A percentile compares a stretch with the other conserved stretches of the same genome.
Conservation (phyloP, 306 rosid genomes). For the Trifolium subterraneum region DNA sequence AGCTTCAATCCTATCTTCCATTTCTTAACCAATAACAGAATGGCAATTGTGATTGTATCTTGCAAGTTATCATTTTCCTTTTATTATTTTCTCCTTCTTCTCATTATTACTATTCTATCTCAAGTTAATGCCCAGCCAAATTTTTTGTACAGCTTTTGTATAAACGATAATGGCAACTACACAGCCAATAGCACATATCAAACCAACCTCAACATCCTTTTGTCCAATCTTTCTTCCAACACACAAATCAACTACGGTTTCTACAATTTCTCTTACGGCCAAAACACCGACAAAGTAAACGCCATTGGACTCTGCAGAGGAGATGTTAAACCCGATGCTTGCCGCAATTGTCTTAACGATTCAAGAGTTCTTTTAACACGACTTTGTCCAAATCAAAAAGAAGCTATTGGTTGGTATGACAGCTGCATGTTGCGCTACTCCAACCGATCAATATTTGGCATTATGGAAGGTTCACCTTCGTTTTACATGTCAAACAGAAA, state of each 20-base stretch:
- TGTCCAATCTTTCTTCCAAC: neutral
- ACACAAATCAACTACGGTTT: neutral
- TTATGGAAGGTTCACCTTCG: neutral
- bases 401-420: neutral
- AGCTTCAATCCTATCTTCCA: neutral
- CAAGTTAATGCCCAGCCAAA: neutral
- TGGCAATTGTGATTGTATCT: too few species aligned
- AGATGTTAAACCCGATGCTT: conserved; percentile 30
- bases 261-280: neutral
- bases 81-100: neutral
- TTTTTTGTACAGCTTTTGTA: neutral
- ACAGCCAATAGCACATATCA: neutral
- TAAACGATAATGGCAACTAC: neutral
- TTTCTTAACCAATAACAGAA: neutral
- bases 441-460: neutral
- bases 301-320: conserved; percentile 8
- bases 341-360: conserved; percentile 46
- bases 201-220: neutral
- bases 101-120: neutral
- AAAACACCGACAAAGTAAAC: neutral
- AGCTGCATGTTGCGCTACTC: neutral
- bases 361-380: conserved; percentile 5
- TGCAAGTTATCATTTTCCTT: too few species aligned
- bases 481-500: neutral
- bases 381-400: conserved; percentile 47